Evolutionary conservation across 2,329 filamentous ascomycete species (phyloP).

Genomic region (Stachybotrys chartarum): DNA sequence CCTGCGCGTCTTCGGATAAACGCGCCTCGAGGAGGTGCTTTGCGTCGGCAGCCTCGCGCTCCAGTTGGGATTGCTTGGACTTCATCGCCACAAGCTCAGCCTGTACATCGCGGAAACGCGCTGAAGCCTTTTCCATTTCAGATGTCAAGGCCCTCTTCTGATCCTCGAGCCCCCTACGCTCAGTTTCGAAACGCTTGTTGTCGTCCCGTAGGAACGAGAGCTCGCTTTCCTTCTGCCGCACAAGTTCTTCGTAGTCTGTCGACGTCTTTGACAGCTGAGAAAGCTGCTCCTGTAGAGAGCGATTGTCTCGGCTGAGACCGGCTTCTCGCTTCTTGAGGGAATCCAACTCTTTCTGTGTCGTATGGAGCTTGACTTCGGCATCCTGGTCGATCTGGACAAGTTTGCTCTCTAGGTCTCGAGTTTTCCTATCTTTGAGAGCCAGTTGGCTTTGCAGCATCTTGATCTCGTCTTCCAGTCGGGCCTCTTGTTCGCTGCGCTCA

Average conservation of each 20-base stretch:
- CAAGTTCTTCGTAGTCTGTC: slow-evolving; percentile 89
- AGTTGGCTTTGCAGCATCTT: slow-evolving; percentile 90
- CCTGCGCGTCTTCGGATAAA: slow-evolving; percentile 82
- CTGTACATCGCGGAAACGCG: slow-evolving; percentile 73
- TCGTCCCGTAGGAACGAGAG: slow-evolving; percentile 78
- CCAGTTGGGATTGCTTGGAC: slow-evolving; percentile 74
- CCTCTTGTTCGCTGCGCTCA: slow-evolving; percentile 69
- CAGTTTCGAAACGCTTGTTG: slow-evolving; percentile 73
- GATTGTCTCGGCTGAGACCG: slow-evolving; percentile 72
- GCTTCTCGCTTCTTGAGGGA: slow-evolving; percentile 66
- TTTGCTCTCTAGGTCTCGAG: slow-evolving; percentile 78
- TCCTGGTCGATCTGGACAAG: slow-evolving; percentile 83
- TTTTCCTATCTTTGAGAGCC: slow-evolving; percentile 79
- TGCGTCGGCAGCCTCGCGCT: slow-evolving; percentile 83
- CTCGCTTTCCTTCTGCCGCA: slow-evolving; percentile 91
- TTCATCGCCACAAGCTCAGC: slow-evolving; percentile 83
- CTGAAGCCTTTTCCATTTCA: slow-evolving; percentile 74
- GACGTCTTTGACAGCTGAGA: slow-evolving; percentile 83
- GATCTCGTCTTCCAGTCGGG: slow-evolving; percentile 72
- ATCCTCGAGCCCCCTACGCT: slow-evolving; percentile 70
- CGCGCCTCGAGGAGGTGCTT: slow-evolving; percentile 81
- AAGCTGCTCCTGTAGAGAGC: slow-evolving; percentile 76
- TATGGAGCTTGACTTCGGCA: slow-evolving; percentile 74
- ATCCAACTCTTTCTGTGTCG: slow-evolving; percentile 73
- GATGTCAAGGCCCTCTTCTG: slow-evolving; percentile 64